Evolutionary conservation across 371 early-diverging fungal genomes (phyloP).

Genomic region (Actinomortierella wolfii): DNA sequence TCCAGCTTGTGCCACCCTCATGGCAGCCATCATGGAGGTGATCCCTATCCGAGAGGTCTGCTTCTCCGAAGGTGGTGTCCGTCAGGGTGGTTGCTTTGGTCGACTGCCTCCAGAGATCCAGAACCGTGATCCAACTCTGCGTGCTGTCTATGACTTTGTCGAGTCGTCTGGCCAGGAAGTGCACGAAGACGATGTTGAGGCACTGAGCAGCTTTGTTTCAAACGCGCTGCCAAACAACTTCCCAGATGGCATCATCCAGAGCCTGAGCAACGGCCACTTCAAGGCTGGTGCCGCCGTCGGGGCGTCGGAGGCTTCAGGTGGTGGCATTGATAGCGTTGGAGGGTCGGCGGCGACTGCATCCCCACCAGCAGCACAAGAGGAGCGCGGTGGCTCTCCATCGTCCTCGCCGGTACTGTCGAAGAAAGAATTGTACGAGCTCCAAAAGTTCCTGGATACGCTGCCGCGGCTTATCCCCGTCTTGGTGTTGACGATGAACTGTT

Average conservation of each 20-base stretch:
- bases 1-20: slow-evolving; percentile 63
- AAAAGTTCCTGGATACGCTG: slow-evolving; percentile 38
- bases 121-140: slow-evolving; percentile 57
- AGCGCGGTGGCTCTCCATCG: not conserved
- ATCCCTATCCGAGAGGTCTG: slow-evolving; percentile 51
- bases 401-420: not conserved
- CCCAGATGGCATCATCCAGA: slow-evolving; percentile 43
- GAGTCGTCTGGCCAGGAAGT: slow-evolving; percentile 20
- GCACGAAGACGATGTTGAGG: slow-evolving; percentile 47
- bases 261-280: slow-evolving; percentile 46
- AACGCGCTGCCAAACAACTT: slow-evolving; percentile 34
- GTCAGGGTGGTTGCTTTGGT: slow-evolving; percentile 62
- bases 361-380: not conserved
- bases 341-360: too few species aligned
- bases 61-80: slow-evolving; percentile 70
- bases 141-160: slow-evolving; percentile 51
- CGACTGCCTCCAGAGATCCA: slow-evolving; percentile 51
- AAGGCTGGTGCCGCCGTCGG: not conserved
- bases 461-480: slow-evolving; percentile 59
- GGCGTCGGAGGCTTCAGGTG: too few species aligned
- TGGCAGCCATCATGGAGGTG: slow-evolving; percentile 57
- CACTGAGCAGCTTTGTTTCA: slow-evolving; percentile 41
- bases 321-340: too few species aligned
- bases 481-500: slow-evolving; percentile 58
- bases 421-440: slow-evolving; percentile 18